These are phyloP conservation scores for Penicillium lagena DNA, from an alignment of 495 filamentous ascomycete species.

Conservation along the genomic window DNA sequence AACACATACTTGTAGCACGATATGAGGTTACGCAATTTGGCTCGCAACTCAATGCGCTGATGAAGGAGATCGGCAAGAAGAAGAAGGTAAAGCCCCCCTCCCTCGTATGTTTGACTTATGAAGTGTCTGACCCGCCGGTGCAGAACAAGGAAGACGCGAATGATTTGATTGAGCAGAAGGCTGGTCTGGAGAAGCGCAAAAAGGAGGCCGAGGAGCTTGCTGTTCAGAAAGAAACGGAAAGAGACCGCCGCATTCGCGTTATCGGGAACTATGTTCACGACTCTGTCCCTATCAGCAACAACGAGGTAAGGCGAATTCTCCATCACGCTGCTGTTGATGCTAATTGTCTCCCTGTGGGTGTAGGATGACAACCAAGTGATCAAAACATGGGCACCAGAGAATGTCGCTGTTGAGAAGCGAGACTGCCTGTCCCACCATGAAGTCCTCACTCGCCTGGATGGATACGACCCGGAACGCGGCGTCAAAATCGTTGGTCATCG, in stretches of 20 bases:
- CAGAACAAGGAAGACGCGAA: slow-evolving; percentile 80
- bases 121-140: background rate
- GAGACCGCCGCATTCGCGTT: slow-evolving; percentile 71
- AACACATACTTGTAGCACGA: slow-evolving; percentile 43
- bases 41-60: slow-evolving; percentile 75
- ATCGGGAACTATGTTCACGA: slow-evolving; percentile 95
- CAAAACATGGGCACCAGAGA: slow-evolving; percentile 73
- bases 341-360: background rate
- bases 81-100: slow-evolving; percentile 61
- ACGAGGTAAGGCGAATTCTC: slow-evolving; percentile 51
- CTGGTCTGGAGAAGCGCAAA: slow-evolving; percentile 69
- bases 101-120: background rate
- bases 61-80: slow-evolving; percentile 85
- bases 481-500: slow-evolving; percentile 94
- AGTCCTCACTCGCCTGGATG: slow-evolving; percentile 78
- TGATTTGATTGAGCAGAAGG: slow-evolving; percentile 68
- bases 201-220: slow-evolving; percentile 69
- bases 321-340: too few relatives aligned
- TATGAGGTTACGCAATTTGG: slow-evolving; percentile 76
- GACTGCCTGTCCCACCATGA: slow-evolving; percentile 87
- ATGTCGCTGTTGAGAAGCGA: slow-evolving; percentile 60
- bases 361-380: slow-evolving; percentile 76
- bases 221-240: slow-evolving; percentile 60
- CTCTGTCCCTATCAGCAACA: slow-evolving; percentile 81
- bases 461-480: slow-evolving; percentile 89